Percentiles rank a stretch among this genome's conserved stretches.
phyloP scores from a whole-genome alignment of 1,284 basidiomycete genomes.

The Ustilago tritici region DNA sequence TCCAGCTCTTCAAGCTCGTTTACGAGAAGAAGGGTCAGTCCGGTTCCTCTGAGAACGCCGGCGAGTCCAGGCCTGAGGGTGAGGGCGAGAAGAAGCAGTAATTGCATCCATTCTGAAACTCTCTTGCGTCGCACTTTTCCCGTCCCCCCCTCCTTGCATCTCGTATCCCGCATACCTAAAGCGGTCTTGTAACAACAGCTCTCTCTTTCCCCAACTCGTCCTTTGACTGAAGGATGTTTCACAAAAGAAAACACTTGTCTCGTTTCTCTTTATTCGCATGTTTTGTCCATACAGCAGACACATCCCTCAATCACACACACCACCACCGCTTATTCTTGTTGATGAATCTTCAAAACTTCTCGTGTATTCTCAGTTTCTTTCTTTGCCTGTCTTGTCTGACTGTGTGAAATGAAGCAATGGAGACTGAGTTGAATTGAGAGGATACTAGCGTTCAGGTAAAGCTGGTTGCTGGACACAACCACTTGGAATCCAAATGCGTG shows the following conservation, averaged over 20 bases:
- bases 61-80: conserved; percentile 45
- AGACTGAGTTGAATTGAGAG: too few species aligned
- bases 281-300: conserved; percentile 2
- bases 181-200: conserved; percentile 38
- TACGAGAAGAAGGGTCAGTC: conserved; percentile 90
- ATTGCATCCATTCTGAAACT: conserved; percentile 5
- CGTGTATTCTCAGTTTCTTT: conserved; percentile 1
- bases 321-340: conserved; percentile 10
- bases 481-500: too few species aligned
- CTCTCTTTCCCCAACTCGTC: neutral
- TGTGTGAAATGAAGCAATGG: neutral
- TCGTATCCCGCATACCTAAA: conserved; percentile 1
- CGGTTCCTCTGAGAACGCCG: conserved; percentile 31
- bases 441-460: too few species aligned
- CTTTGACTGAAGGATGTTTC: neutral
- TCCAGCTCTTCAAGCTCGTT: conserved; percentile 98
- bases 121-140: neutral
- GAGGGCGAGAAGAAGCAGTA: conserved; percentile 67
- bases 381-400: neutral
- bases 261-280: neutral
- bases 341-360: conserved; percentile 1
- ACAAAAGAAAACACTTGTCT: conserved; percentile 4
- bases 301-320: neutral
- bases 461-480: too few species aligned
- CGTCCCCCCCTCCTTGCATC: neutral